Base-by-base conservation (phyloP, 352 stramenopile species). In the Pythium vanterpoolii region DNA sequence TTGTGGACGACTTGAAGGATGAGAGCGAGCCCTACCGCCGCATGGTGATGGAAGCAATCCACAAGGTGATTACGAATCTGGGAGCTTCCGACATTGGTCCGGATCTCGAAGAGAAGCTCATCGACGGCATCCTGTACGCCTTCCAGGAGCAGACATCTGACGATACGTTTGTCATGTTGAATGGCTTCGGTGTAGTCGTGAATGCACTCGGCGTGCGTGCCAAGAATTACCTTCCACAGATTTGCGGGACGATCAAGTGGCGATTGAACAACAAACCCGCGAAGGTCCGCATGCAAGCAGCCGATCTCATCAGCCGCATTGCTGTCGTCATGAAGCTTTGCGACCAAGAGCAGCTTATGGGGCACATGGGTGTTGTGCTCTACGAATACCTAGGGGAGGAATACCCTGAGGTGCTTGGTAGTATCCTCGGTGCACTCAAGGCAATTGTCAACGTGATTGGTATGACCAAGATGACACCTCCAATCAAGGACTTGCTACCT, bases 341-440 rank as follows among this genome's bases (percentile, higher is more conserved):
- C 61, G 93, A 97, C 50, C 96, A 99, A 74, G 97, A 99, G 60
- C 93, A 98, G 63, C 77, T 99, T 7, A 99, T 99, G 96, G 96
- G 96, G 3, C 97, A 99, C 69, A 93, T 99, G 76, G 97, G 97
- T 61, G 92, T 99, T 23, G 96, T 99, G 53, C 80, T 99, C 38
- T 99, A 99, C 74, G 98, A 99, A 71, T 99, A 99, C 71, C 79
- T 99, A 4, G 98, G 98, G 19, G 98, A 99, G 78, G 98, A 99
- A 68, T 99, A 99, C 69, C 98, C 98, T 0, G 97, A 99, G 70
- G 97, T 99, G 52, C 71, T 99, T 11, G 97, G 97, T 27, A 98
- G 90, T 33, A 99, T 99, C 63, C 83, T 99, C 24, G 96, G 96
- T 55, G 98, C 96, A 4, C 77, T 99, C 18, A 98, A 98, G 63